phyloP scores from a whole-genome alignment of 2,329 filamentous ascomycete genomes.

The Aspergillus phoenicis region DNA sequence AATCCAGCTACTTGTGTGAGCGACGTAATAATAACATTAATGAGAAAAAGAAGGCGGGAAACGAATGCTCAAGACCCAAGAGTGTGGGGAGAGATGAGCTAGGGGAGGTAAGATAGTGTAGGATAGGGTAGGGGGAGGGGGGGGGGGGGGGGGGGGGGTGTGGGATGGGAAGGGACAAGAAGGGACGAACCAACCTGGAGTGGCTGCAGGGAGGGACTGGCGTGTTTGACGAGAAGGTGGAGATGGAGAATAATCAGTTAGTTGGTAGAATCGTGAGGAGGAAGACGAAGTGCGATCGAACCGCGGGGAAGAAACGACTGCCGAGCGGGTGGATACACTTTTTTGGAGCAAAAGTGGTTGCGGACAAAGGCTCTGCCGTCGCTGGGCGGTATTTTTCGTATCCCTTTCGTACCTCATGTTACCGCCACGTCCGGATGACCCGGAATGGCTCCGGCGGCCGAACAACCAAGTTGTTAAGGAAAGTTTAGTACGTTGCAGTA shows the following conservation, averaged over 20 bases:
- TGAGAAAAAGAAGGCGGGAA: background rate
- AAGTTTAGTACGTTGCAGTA: too few species aligned
- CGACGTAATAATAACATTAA: background rate
- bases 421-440: background rate
- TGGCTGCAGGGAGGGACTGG: background rate
- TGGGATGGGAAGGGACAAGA: background rate
- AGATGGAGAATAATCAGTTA: background rate
- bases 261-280: slow-evolving; percentile 1
- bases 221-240: background rate
- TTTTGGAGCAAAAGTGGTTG: background rate
- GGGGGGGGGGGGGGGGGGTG: background rate
- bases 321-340: background rate
- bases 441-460: background rate
- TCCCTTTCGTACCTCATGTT: background rate
- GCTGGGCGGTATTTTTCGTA: slow-evolving; percentile 10
- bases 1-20: background rate
- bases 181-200: background rate
- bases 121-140: background rate
- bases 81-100: too few species aligned
- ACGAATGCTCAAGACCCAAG: background rate
- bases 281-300: background rate
- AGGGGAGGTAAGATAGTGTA: too few species aligned
- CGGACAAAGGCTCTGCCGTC: slow-evolving; percentile 24
- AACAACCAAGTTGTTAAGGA: background rate
- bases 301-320: slow-evolving; percentile 18